Evolutionary conservation across 352 stramenopile species (phyloP), one percentile per base, ranked within the genome.

Genomic region (Globisporangium spinosum): DNA sequence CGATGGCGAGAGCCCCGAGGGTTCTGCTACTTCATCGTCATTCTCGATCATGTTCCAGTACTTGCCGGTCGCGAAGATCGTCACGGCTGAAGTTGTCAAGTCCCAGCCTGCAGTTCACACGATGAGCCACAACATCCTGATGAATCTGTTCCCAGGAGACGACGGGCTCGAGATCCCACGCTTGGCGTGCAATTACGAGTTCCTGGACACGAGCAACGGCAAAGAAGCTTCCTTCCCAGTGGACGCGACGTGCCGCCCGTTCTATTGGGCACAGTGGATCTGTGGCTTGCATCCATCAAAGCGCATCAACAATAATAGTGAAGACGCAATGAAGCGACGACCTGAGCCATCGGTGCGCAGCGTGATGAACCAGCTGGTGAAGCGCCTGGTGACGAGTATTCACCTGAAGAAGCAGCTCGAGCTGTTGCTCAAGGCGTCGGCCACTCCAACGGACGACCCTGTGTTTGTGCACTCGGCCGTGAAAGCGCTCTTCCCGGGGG

Each of bases 201-300:
- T 83, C 45, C 57, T 74, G 51, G 56, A 77, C 2, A 62, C 73
- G 8, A 66, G 59, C 23, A 58, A 61, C 2, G 67, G 69, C 1
- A 56, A 55, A 3, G 85, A 92, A 53, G 58, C 90, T 5, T 55
- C 72, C 32, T 91, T 89, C 62, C 81, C 82, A 1, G 62, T 59
- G 1, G 73, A 82, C 32, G 62, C 74, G 23, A 56, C 35, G 1
- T 78, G 70, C 43, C 79, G 82, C 49, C 86, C 86, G 38, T 94
- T 88, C 67, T 77, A 85, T 59, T 94, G 86, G 86, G 73, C 79
- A 0, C 83, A 94, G 40, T 94, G 83, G 83, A 84, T 94, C 38
- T 91, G 82, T 35, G 85, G 85, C 3, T 56, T 94, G 22, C 68
- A 82, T 53, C 71, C 78, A 6, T 54, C 83, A 23, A 78, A 85